A percentile compares a stretch with the other conserved stretches of the same genome.
phyloP scores from a whole-genome alignment of 129 eudicot genomes.

The Gnaphalium uliginosum region DNA sequence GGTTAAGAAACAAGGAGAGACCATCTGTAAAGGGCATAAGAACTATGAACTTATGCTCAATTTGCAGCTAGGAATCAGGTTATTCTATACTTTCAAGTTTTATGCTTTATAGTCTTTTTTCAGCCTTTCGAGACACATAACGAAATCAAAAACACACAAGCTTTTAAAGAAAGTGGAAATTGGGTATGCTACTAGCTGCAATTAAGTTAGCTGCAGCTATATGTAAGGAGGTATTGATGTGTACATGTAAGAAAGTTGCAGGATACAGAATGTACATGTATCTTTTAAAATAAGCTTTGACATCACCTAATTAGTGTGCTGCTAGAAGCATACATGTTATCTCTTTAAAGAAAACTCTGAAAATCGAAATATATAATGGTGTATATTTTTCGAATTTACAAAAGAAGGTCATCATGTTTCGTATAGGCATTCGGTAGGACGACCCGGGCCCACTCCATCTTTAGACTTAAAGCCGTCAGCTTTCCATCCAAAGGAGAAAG shows the following conservation, averaged over 20 bases:
- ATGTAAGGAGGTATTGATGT: background rate
- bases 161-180: background rate
- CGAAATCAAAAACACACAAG: background rate
- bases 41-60: constrained; percentile 86
- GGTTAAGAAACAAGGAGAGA: constrained; percentile 70
- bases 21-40: constrained; percentile 73
- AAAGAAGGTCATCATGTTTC: background rate
- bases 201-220: background rate
- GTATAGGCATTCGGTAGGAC: constrained; percentile 85
- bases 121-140: background rate
- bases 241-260: background rate
- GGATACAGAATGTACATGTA: background rate
- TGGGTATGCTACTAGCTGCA: background rate
- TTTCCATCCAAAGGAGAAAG: constrained; percentile 77
- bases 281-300: background rate
- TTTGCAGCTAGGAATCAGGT: constrained; percentile 86
- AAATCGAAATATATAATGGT: background rate
- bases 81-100: constrained; percentile 6
- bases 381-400: background rate
- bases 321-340: background rate
- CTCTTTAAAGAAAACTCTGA: background rate
- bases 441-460: constrained; percentile 75
- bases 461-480: constrained; percentile 78
- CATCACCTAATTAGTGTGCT: background rate
- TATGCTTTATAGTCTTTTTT: background rate